A percentile compares a stretch with the other conserved stretches of the same genome.
These are phyloP conservation scores for Beta macrorhiza DNA, from an alignment of 179 eudicot genomes.

Conservation along the genomic window DNA sequence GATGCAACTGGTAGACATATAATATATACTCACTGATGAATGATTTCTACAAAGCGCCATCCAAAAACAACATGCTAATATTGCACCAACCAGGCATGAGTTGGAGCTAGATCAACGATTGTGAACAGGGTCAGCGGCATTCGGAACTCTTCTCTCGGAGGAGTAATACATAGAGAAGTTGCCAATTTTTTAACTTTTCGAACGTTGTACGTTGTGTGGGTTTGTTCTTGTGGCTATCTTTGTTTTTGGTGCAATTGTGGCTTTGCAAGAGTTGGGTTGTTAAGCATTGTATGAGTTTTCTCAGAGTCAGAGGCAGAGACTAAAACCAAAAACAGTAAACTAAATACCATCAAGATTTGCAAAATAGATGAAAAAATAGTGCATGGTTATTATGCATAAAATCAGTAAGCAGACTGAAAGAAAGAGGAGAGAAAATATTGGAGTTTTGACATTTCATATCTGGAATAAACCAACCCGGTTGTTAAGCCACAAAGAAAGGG, in stretches of 20 bases:
- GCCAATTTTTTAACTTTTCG: background rate
- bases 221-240: background rate
- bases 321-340: background rate
- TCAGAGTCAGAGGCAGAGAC: background rate
- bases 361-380: background rate
- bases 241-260: background rate
- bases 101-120: background rate
- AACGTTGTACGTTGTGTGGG: background rate
- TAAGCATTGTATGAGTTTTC: background rate
- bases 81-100: background rate
- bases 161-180: conserved; percentile 2
- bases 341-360: background rate
- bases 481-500: too few species aligned
- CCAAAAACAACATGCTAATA: too few species aligned
- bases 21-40: background rate
- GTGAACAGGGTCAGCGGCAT: conserved; percentile 18
- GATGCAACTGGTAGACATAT: background rate
- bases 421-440: background rate
- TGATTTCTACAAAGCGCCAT: too few species aligned
- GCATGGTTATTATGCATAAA: background rate
- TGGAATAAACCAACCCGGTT: too few species aligned
- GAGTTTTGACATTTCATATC: background rate
- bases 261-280: background rate
- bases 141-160: conserved; percentile 16
- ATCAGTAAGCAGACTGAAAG: background rate